Conservation (phyloP, 2,329 filamentous ascomycete species). For the Epichloe elymi region DNA sequence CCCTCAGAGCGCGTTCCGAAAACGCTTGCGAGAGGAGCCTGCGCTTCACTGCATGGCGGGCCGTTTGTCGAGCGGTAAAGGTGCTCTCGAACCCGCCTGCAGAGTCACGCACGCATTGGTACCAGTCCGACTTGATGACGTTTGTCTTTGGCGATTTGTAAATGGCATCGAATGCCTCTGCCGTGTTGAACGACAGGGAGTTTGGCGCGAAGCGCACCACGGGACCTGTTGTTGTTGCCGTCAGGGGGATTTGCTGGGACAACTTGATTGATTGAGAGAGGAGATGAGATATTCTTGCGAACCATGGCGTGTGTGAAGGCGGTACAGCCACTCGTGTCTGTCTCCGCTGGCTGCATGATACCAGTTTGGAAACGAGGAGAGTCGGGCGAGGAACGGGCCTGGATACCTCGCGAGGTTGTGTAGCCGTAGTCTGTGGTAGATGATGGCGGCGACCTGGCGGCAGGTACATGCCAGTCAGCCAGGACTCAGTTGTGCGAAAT, state of each 20-base stretch:
- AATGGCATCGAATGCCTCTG: constrained; percentile 8
- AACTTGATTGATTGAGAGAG: neutral
- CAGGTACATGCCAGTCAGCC: too few relatives aligned
- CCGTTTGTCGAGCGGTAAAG: constrained; percentile 10
- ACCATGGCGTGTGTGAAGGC: constrained; percentile 11
- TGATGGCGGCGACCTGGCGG: neutral
- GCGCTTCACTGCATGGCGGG: constrained; percentile 5
- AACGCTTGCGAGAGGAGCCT: constrained; percentile 1
- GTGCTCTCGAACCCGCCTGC: constrained; percentile 3
- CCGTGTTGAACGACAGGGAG: constrained; percentile 10
- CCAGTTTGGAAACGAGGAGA: neutral
- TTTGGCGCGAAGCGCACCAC: constrained; percentile 10
- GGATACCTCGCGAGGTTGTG: neutral
- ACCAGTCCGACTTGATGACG: constrained; percentile 11
- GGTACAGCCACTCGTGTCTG: constrained; percentile 11
- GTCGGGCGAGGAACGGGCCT: neutral
- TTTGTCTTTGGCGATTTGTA: constrained; percentile 11
- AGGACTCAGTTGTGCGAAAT: too few relatives aligned
- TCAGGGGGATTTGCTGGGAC: neutral
- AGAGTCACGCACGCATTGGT: constrained; percentile 9
- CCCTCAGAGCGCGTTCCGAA: constrained; percentile 1
- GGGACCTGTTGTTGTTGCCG: constrained; percentile 4
- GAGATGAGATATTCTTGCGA: neutral
- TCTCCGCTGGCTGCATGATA: constrained; percentile 9
- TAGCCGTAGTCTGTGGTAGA: neutral